Percentiles rank a stretch among this genome's conserved stretches.
Conservation (phyloP, 176 grass and related monocot species). For the Oryza officinalis region DNA sequence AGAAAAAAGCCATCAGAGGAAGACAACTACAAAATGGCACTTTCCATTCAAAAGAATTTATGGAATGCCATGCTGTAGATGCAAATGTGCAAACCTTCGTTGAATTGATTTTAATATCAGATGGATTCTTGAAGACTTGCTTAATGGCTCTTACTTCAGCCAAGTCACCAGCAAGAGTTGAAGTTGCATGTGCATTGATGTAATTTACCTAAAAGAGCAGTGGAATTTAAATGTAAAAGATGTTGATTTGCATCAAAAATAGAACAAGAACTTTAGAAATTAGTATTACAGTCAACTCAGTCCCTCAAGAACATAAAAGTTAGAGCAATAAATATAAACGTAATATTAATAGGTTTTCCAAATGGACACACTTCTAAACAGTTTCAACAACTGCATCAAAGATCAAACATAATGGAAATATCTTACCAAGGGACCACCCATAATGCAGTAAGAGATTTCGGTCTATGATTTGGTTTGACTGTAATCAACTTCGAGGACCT, state of each 20-base stretch:
- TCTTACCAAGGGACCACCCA: not conserved
- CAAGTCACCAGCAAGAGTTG: conserved; percentile 66
- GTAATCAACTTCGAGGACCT: not conserved
- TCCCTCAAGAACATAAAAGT: not conserved
- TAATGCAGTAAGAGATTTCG: not conserved
- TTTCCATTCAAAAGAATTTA: not conserved
- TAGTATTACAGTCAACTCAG: not conserved
- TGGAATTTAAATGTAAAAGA: not conserved
- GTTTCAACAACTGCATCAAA: not conserved
- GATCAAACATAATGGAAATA: not conserved
- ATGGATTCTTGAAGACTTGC: conserved; percentile 53
- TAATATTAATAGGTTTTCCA: conserved; percentile 2
- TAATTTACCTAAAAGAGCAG: conserved; percentile 53
- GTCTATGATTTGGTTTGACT: not conserved
- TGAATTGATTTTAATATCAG: conserved; percentile 65
- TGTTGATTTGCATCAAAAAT: conserved; percentile 22
- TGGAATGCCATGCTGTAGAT: not conserved
- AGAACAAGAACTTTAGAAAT: not conserved
- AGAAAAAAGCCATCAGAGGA: not conserved
- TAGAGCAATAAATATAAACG: not conserved
- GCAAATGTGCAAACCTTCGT: conserved; percentile 55
- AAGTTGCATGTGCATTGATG: conserved; percentile 74
- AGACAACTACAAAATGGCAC: not conserved
- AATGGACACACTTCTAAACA: not conserved
- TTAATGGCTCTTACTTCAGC: conserved; percentile 65